Evolutionary conservation across 2,329 filamentous ascomycete species (phyloP).

Genomic region (Ascochyta pisi): DNA sequence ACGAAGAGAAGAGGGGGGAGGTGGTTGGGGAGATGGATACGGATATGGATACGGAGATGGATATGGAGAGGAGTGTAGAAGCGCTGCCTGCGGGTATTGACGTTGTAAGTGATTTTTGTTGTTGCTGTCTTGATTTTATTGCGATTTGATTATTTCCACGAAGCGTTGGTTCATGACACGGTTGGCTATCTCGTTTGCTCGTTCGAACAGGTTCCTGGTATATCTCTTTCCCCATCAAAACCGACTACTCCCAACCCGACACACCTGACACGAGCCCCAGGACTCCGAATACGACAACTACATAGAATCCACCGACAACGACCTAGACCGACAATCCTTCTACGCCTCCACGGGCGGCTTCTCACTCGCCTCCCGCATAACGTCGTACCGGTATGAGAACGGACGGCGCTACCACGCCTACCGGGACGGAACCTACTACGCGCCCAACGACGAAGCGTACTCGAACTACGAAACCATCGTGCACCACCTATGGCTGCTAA

Average conservation of each 20-base stretch:
- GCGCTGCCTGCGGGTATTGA: slow-evolving; percentile 14
- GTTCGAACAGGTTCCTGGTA: no score
- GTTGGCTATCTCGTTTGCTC: no score
- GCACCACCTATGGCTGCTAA: slow-evolving; percentile 46
- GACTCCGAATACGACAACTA: slow-evolving; percentile 36
- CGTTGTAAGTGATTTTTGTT: slow-evolving; percentile 18
- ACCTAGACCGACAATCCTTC: slow-evolving; percentile 33
- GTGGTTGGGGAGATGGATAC: not conserved
- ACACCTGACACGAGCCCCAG: slow-evolving; percentile 9
- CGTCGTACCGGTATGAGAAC: slow-evolving; percentile 50
- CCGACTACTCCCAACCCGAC: no score
- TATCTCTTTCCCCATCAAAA: no score
- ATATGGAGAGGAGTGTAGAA: not conserved
- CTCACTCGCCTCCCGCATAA: slow-evolving; percentile 50
- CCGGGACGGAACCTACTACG: slow-evolving; percentile 45
- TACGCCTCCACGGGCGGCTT: slow-evolving; percentile 42
- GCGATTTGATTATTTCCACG: no score
- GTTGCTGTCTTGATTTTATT: not conserved
- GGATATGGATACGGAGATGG: not conserved
- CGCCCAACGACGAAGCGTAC: slow-evolving; percentile 43
- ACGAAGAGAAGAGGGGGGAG: slow-evolving; percentile 9
- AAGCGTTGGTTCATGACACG: no score
- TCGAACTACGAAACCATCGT: slow-evolving; percentile 39
- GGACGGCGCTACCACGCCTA: slow-evolving; percentile 46
- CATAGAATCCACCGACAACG: slow-evolving; percentile 30